phyloP scores from a whole-genome alignment of 768 basidiomycete species.

The Suillus lakei region DNA sequence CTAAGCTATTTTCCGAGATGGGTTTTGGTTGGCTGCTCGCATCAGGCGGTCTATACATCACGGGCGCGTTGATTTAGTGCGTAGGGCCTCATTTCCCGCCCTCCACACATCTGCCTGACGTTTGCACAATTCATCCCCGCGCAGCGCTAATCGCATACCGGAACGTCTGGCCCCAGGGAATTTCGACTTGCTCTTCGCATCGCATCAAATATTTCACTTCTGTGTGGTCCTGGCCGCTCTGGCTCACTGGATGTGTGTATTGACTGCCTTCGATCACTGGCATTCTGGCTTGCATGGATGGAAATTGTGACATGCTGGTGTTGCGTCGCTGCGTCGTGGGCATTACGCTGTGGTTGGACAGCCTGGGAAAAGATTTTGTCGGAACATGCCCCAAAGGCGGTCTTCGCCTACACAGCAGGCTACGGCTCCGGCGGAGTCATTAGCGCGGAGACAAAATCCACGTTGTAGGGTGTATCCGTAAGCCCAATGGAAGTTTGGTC shows the following conservation, averaged over 20 bases:
- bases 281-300: slow-evolving; percentile 40
- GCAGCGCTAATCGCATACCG: slow-evolving; percentile 83
- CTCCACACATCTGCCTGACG: slow-evolving; percentile 29
- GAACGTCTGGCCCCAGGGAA: slow-evolving; percentile 75
- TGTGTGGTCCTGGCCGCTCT: slow-evolving; percentile 76
- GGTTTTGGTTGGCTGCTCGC: slow-evolving; percentile 72
- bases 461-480: slow-evolving; percentile 31
- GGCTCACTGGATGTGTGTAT: slow-evolving; percentile 63
- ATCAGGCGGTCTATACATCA: slow-evolving; percentile 77
- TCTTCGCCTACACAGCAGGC: slow-evolving; percentile 10
- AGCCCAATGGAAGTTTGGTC: slow-evolving; percentile 32
- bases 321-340: slow-evolving; percentile 14
- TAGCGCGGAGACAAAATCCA: slow-evolving; percentile 33
- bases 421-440: slow-evolving; percentile 23
- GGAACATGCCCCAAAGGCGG: slow-evolving; percentile 18
- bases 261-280: slow-evolving; percentile 63
- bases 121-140: slow-evolving; percentile 38
- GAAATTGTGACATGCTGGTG: slow-evolving; percentile 23
- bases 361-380: slow-evolving; percentile 24
- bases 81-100: slow-evolving; percentile 42
- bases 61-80: slow-evolving; percentile 83
- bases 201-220: slow-evolving; percentile 91
- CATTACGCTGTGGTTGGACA: slow-evolving; percentile 15
- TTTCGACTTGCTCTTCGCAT: slow-evolving; percentile 80
- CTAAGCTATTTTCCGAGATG: slow-evolving; percentile 59